Percentiles rank a stretch among this genome's conserved stretches.
phyloP scores from a whole-genome alignment of 805 yeast genomes.

The Huiozyma sinensis region DNA sequence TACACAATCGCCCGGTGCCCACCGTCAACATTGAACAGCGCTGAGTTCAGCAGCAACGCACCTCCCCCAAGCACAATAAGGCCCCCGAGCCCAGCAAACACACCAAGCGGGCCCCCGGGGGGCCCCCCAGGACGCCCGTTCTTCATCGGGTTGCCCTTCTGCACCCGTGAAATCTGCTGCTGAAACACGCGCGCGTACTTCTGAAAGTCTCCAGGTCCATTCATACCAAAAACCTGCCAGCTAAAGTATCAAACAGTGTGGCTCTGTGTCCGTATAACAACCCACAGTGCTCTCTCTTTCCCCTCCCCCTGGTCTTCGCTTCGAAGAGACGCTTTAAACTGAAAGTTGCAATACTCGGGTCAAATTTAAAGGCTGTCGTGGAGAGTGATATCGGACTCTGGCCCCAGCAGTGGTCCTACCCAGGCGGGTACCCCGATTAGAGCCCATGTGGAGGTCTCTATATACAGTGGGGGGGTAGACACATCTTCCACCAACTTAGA shows the following conservation, averaged over 20 bases:
- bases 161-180: constrained; percentile 34
- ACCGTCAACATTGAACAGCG: constrained; percentile 87
- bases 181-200: constrained; percentile 41
- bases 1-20: constrained; percentile 96
- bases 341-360: too few relatives aligned
- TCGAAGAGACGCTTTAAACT: too few relatives aligned
- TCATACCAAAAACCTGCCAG: constrained; percentile 9
- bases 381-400: too few relatives aligned
- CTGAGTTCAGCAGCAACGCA: constrained; percentile 40
- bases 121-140: not conserved
- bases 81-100: constrained; percentile 57
- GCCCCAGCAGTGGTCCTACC: too few relatives aligned
- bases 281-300: too few relatives aligned
- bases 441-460: too few relatives aligned
- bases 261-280: not conserved
- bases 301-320: too few relatives aligned
- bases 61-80: constrained; percentile 48
- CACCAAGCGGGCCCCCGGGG: constrained; percentile 34
- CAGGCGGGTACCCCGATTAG: too few relatives aligned
- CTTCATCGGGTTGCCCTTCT: constrained; percentile 20
- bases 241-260: not conserved
- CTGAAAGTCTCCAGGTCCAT: constrained; percentile 36
- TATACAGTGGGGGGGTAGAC: too few relatives aligned
- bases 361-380: too few relatives aligned
- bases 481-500: too few relatives aligned